Conservation (phyloP, 1,284 basidiomycete species). For the Heterobasidion occidentale region DNA sequence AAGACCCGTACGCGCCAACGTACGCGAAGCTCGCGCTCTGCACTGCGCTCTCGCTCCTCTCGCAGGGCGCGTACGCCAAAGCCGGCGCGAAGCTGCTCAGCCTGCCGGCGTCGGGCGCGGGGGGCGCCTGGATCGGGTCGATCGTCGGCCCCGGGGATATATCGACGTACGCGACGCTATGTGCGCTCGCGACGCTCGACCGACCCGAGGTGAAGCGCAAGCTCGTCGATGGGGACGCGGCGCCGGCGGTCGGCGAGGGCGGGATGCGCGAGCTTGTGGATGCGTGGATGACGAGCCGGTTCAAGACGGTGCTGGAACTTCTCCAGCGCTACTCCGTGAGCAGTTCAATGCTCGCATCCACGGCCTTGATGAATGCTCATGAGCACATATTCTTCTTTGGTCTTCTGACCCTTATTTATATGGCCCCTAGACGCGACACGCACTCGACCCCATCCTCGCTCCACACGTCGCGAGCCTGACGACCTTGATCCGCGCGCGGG, state of each 20-base stretch:
- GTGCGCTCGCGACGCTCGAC: conserved; percentile 69
- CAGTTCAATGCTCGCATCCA: not conserved
- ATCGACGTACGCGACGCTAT: conserved; percentile 76
- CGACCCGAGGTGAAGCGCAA: conserved; percentile 43
- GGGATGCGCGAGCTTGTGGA: conserved; percentile 84
- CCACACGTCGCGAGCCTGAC: conserved; percentile 55
- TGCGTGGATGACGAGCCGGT: conserved; percentile 76
- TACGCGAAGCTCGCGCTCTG: conserved; percentile 78
- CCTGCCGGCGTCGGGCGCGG: conserved; percentile 52
- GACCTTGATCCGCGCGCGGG: conserved; percentile 59
- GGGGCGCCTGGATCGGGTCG: conserved; percentile 72
- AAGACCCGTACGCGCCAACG: conserved; percentile 52
- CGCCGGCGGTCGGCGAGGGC: conserved; percentile 33
- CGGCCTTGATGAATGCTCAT: too few relatives aligned
- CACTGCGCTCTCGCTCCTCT: conserved; percentile 64
- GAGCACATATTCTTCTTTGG: not conserved
- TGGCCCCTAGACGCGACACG: conserved; percentile 54
- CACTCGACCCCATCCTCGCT: conserved; percentile 68
- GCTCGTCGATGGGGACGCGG: conserved; percentile 55
- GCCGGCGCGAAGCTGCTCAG: conserved; percentile 68
- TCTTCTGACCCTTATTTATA: not conserved
- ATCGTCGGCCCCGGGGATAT: conserved; percentile 74
- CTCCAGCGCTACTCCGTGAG: conserved; percentile 67
- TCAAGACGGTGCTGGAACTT: conserved; percentile 71
- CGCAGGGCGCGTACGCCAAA: conserved; percentile 65